Evolutionary conservation across 345 rosid species (phyloP).

Genomic region (Schrenkiella parvula): DNA sequence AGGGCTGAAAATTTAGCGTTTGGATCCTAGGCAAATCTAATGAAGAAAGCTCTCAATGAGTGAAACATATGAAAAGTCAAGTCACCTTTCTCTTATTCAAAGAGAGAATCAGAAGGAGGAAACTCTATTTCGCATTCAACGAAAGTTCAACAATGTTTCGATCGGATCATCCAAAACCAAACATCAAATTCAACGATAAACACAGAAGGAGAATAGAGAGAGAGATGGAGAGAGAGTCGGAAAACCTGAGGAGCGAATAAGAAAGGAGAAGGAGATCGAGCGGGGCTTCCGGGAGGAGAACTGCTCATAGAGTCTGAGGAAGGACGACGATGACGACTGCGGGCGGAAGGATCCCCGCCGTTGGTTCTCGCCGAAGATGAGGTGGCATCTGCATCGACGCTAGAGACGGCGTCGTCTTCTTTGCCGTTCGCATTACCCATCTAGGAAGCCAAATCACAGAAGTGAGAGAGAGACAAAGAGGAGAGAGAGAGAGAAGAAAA

Average conservation of each 20-base stretch:
- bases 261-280: constrained; percentile 57
- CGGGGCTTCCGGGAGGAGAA: constrained; percentile 55
- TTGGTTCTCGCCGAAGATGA: constrained; percentile 42
- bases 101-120: not conserved
- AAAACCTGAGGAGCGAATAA: constrained; percentile 76
- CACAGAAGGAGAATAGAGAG: not conserved
- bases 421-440: constrained; percentile 91
- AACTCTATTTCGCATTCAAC: not conserved
- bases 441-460: constrained; percentile 25
- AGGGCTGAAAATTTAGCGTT: not conserved
- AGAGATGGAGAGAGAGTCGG: not conserved
- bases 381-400: constrained; percentile 16
- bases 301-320: constrained; percentile 46
- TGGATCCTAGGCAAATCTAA: not conserved
- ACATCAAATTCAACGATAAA: constrained; percentile 19
- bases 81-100: not conserved
- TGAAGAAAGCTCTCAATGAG: constrained; percentile 1
- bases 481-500: constrained; percentile 16
- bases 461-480: not conserved
- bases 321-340: constrained; percentile 32
- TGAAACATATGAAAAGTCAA: constrained; percentile 3
- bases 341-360: constrained; percentile 35
- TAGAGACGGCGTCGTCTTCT: constrained; percentile 34
- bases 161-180: constrained; percentile 3
- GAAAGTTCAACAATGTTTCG: constrained; percentile 10